These are phyloP conservation scores for Linum usitatissimum DNA, from an alignment of 345 rosid species.

Conservation along the genomic window DNA sequence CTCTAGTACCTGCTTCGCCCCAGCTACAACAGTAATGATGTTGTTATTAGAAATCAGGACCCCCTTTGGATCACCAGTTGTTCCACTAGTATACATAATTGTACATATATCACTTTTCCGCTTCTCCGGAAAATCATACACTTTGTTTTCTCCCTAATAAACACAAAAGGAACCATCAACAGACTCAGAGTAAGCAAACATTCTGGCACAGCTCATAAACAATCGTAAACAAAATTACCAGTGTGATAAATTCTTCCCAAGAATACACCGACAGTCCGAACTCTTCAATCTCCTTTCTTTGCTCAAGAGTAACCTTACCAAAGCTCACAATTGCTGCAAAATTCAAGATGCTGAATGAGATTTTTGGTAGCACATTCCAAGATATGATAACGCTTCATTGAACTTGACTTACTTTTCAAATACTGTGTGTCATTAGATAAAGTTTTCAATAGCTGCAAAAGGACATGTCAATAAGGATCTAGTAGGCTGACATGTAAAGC, in stretches of 20 bases:
- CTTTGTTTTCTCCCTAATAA: constrained; percentile 53
- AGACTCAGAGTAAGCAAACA: not conserved
- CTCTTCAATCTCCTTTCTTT: constrained; percentile 53
- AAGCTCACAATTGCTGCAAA: constrained; percentile 87
- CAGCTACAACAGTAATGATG: constrained; percentile 68
- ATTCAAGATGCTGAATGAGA: constrained; percentile 12
- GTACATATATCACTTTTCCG: constrained; percentile 73
- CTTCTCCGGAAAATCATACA: constrained; percentile 75
- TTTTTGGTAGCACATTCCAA: not conserved
- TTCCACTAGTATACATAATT: constrained; percentile 98
- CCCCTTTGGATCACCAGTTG: constrained; percentile 99
- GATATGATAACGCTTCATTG: not conserved
- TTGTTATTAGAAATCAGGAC: constrained; percentile 85
- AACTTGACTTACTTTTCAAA: constrained; percentile 56
- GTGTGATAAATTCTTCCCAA: constrained; percentile 75
- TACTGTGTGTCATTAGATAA: constrained; percentile 54
- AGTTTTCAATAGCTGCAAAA: constrained; percentile 63
- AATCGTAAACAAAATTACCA: constrained; percentile 29
- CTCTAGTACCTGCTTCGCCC: constrained; percentile 47
- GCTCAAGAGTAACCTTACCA: constrained; percentile 57
- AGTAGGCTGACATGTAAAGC: not conserved
- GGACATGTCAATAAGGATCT: constrained; percentile 12
- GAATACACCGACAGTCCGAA: constrained; percentile 50
- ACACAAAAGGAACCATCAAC: constrained; percentile 11
- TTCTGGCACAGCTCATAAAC: not conserved